Conservation (phyloP, 2,329 filamentous ascomycete genomes). For the Camillea tinctor region DNA sequence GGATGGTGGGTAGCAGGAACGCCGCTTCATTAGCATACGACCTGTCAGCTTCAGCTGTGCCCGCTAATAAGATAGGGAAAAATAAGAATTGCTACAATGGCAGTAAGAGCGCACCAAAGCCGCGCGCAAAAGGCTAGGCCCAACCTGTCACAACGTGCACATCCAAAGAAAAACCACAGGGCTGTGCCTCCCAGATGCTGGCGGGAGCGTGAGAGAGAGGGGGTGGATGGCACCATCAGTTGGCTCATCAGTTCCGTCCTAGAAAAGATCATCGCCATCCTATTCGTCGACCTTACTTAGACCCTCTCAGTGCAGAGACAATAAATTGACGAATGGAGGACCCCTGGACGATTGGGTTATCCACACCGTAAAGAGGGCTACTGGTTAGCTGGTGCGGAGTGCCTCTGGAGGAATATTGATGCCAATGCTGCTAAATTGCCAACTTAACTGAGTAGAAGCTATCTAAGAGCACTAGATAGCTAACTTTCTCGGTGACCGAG, state of each 20-base stretch:
- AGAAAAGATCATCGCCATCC: slow-evolving; percentile 14
- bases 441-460: background rate
- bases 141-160: slow-evolving; percentile 3
- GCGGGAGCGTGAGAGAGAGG: slow-evolving; percentile 2
- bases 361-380: background rate
- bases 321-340: background rate
- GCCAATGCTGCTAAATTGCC: background rate
- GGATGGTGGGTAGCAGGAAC: background rate
- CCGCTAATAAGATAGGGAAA: background rate
- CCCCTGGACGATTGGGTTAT: background rate
- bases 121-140: background rate
- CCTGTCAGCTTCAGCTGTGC: background rate
- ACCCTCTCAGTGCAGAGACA: slow-evolving; percentile 1
- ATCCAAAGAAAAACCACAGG: slow-evolving; percentile 9
- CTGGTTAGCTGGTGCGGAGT: background rate
- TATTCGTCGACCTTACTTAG: slow-evolving; percentile 5
- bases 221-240: slow-evolving; percentile 20
- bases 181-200: slow-evolving; percentile 15
- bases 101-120: background rate
- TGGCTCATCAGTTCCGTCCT: slow-evolving; percentile 3
- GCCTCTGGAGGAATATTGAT: background rate
- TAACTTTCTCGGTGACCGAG: background rate
- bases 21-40: background rate
- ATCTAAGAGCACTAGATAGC: background rate
- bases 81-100: background rate